A percentile compares a stretch with the other conserved stretches of the same genome.
phyloP scores from a whole-genome alignment of 2,329 filamentous ascomycete species.

The Aspergillus vadensis region DNA sequence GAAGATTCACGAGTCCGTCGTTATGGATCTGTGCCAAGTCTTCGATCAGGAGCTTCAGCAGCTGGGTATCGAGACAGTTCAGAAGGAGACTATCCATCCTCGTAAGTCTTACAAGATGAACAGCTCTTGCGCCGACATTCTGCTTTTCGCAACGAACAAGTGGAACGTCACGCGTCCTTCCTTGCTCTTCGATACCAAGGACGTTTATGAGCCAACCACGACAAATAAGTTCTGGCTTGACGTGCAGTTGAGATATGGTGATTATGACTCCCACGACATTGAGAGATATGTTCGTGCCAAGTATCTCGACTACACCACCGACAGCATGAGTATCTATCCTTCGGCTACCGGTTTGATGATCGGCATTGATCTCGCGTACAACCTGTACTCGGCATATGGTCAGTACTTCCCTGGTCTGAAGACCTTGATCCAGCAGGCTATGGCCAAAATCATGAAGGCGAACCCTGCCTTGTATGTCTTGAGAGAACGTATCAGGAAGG shows the following conservation, averaged over 20 bases:
- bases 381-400: slow-evolving; percentile 95
- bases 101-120: slow-evolving; percentile 99
- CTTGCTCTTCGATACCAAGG: slow-evolving; percentile 92
- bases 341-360: slow-evolving; percentile 97
- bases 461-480: slow-evolving; percentile 96
- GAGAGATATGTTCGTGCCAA: slow-evolving; percentile 97
- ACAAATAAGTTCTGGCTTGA: slow-evolving; percentile 99
- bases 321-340: slow-evolving; percentile 98
- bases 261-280: slow-evolving; percentile 99
- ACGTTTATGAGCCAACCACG: slow-evolving; percentile 87
- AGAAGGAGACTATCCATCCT: slow-evolving; percentile 98
- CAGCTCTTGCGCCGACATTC: slow-evolving; percentile 95
- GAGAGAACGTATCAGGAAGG: slow-evolving; percentile 96
- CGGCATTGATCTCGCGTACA: slow-evolving; percentile 95
- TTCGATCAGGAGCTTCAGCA: slow-evolving; percentile 97
- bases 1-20: slow-evolving; percentile 97
- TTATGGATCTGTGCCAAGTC: slow-evolving; percentile 98
- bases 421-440: slow-evolving; percentile 92
- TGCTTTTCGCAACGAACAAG: slow-evolving; percentile 96
- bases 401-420: slow-evolving; percentile 99
- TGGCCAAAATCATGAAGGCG: slow-evolving; percentile 99
- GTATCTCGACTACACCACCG: slow-evolving; percentile 97
- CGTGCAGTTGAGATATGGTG: slow-evolving; percentile 92
- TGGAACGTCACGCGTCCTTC: slow-evolving; percentile 97
- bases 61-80: slow-evolving; percentile 92